phyloP scores from a whole-genome alignment of 1,284 basidiomycete species.

The Ganoderma meredithae region DNA sequence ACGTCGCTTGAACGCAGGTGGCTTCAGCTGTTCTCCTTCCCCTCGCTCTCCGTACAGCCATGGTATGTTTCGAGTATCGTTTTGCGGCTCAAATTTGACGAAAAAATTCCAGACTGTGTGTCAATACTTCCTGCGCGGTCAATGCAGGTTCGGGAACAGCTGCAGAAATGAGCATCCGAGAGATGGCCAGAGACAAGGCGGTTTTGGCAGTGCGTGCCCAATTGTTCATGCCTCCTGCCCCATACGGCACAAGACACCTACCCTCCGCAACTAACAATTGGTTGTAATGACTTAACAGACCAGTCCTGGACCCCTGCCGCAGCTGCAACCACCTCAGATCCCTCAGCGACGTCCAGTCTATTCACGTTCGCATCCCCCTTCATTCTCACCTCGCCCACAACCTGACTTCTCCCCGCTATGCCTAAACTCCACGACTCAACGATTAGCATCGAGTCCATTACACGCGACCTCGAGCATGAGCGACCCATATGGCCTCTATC shows the following conservation, averaged over 20 bases:
- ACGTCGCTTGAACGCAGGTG: background rate
- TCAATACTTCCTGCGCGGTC: constrained; percentile 69
- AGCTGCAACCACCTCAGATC: constrained; percentile 4
- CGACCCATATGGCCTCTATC: constrained; percentile 87
- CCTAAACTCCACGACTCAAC: constrained; percentile 8
- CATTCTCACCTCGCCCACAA: constrained; percentile 13
- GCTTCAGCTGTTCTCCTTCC: background rate
- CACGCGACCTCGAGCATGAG: constrained; percentile 70
- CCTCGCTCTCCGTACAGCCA: background rate
- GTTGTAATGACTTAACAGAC: constrained; percentile 41
- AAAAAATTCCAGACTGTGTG: constrained; percentile 52
- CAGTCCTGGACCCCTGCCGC: constrained; percentile 50
- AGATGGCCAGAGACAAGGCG: constrained; percentile 42
- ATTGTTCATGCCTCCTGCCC: constrained; percentile 14
- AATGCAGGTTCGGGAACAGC: constrained; percentile 70
- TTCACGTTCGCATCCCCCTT: constrained; percentile 51
- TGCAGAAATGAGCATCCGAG: constrained; percentile 76
- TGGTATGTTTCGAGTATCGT: constrained; percentile 16
- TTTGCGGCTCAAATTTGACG: background rate
- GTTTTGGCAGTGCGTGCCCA: constrained; percentile 46
- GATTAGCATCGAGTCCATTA: constrained; percentile 64
- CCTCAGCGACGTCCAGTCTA: constrained; percentile 37
- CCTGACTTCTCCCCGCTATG: constrained; percentile 26
- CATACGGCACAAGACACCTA: constrained; percentile 22
- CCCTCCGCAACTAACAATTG: constrained; percentile 24